Evolutionary conservation across 1,284 basidiomycete genomes (phyloP).

Genomic region (Hemileia vastatrix): DNA sequence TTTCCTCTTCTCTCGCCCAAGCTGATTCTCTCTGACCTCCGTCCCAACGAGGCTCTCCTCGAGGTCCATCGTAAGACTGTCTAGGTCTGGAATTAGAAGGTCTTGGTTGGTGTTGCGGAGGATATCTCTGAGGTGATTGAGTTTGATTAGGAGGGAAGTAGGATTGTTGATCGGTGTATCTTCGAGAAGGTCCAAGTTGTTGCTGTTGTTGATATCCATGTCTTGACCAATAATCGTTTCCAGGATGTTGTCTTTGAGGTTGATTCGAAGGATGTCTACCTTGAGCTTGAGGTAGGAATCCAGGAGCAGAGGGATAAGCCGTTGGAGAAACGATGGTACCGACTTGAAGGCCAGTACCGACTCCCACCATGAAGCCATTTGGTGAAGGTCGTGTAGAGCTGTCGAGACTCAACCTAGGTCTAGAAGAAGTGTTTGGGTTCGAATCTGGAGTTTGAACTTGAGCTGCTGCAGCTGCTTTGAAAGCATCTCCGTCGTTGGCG

Average conservation of each 20-base stretch:
- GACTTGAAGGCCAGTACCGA: background rate
- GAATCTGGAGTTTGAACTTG: background rate
- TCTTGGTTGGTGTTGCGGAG: background rate
- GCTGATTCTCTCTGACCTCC: background rate
- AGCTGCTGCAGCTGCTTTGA: background rate
- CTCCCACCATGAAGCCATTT: background rate
- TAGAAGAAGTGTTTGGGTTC: background rate
- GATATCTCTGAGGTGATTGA: background rate
- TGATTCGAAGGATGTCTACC: background rate
- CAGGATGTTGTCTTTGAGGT: background rate
- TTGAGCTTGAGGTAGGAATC: background rate
- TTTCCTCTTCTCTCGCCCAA: background rate
- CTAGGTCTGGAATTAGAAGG: background rate
- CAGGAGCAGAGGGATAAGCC: background rate
- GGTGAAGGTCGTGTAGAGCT: background rate
- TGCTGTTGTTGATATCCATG: background rate
- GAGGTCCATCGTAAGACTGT: background rate
- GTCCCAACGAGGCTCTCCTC: background rate
- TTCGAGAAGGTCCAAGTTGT: background rate
- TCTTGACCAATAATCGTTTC: background rate
- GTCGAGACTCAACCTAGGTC: background rate
- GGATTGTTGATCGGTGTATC: background rate
- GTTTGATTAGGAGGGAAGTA: too few relatives aligned
- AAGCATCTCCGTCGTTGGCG: background rate
- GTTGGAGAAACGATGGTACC: background rate